Conservation (phyloP, 495 filamentous ascomycete species). For the Podospora australis region DNA sequence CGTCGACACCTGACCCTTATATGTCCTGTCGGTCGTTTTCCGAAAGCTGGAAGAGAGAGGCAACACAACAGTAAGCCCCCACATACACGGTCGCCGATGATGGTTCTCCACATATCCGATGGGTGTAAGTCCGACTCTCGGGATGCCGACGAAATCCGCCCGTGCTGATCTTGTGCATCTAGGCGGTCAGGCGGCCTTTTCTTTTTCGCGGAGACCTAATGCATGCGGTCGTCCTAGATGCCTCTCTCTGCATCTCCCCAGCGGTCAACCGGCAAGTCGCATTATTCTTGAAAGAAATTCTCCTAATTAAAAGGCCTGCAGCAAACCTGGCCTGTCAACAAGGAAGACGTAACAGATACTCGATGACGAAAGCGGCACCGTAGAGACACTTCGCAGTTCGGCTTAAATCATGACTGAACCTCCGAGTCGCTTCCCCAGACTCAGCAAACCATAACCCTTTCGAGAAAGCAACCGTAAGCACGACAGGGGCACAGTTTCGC, state of each 20-base stretch:
- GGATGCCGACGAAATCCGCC: not conserved
- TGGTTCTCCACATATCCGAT: not conserved
- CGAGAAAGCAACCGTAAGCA: not conserved
- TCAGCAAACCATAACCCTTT: too few relatives aligned
- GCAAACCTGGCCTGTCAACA: not conserved
- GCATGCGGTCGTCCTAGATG: not conserved
- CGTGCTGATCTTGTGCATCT: too few relatives aligned
- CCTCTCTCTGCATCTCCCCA: slow-evolving; percentile 10
- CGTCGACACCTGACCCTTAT: not conserved
- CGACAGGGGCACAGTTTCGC: too few relatives aligned
- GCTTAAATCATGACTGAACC: too few relatives aligned
- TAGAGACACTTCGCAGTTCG: too few relatives aligned
- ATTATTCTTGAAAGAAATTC: slow-evolving; percentile 14
- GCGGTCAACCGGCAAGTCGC: slow-evolving; percentile 12
- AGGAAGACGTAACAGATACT: not conserved
- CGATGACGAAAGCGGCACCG: too few relatives aligned
- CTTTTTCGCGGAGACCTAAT: not conserved
- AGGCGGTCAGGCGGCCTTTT: not conserved
- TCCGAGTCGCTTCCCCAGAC: too few relatives aligned
- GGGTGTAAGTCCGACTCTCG: not conserved
- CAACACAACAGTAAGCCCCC: slow-evolving; percentile 7
- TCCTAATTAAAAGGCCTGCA: slow-evolving; percentile 13
- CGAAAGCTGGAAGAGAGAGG: not conserved
- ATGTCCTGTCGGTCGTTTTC: not conserved
- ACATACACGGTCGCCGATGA: not conserved